Base-by-base conservation (phyloP, 164 flowering plant species). In the Piper longum region DNA sequence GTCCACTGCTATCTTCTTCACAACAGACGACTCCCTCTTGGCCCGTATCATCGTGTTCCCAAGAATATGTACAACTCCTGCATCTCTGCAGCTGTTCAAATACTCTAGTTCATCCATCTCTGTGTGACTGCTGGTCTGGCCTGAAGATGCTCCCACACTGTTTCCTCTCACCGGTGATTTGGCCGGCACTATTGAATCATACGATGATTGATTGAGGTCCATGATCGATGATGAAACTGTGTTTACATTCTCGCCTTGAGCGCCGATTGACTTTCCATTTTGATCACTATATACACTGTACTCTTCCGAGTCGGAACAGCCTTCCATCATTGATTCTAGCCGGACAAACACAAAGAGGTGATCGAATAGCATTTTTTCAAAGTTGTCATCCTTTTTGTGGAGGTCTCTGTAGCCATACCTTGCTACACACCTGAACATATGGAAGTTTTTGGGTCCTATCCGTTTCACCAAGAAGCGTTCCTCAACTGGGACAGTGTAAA, bases 391-490 rank as follows among this genome's bases (percentile, higher is more conserved):
- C 64, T 87, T 91, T 78, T 77, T 91, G 72, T 95, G 99, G 57
- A 95, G 91, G 67, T 95, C 99, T 66, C 83, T 89, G 69, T 95
- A 95, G 39, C 99, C 99, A 58, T 88, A 95, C 64, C 99, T 84
- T 2, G 93, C 99, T 4, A 95, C 97, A 62, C 99, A 95, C 0
- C 99, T 82, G 65, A 91, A 95, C 90, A 95, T 95, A 77, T 86
- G 99, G 73, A 85, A 91, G 56, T 75, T 79, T 76, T 86, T 88
- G 5, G 96, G 97, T 48, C 99, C 97, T 3, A 95, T 91, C 41
- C 99, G 85, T 69, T 85, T 91, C 13, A 95, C 91, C 0, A 95
- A 86, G 67, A 82, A 90, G 63, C 99, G 71, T 70, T 93, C 99
- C 1, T 88, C 97, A 66, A 76, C 79, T 0, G 99, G 97, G 36